phyloP scores from a whole-genome alignment of 768 basidiomycete genomes.

The Terana coerulea region DNA sequence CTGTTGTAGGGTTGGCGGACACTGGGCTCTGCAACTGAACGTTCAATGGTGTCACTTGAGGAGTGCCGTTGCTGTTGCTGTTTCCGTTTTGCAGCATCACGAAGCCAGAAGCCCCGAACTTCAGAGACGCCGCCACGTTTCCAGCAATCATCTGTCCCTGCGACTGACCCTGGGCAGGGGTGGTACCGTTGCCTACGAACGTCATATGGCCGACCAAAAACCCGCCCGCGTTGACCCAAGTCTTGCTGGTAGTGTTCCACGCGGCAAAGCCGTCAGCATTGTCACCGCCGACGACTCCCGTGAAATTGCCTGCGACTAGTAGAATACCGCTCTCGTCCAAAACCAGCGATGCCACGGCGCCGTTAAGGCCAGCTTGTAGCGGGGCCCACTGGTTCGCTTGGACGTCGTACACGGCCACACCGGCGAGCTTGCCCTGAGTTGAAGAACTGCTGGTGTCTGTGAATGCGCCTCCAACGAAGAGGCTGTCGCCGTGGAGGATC shows the following conservation, averaged over 20 bases:
- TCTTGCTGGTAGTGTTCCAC: constrained; percentile 57
- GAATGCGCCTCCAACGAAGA: constrained; percentile 91
- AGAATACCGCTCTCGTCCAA: constrained; percentile 44
- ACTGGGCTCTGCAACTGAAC: constrained; percentile 46
- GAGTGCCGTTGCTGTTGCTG: constrained; percentile 39
- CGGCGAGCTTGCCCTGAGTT: constrained; percentile 46
- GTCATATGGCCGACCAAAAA: constrained; percentile 69
- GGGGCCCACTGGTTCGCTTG: constrained; percentile 60
- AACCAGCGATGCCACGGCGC: constrained; percentile 61
- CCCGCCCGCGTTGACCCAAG: constrained; percentile 75
- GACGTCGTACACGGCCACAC: constrained; percentile 73
- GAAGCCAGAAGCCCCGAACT: constrained; percentile 76
- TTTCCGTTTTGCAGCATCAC: constrained; percentile 71
- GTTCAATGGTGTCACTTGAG: constrained; percentile 57
- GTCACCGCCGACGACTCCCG: constrained; percentile 26
- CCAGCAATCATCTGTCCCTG: constrained; percentile 66
- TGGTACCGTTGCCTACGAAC: constrained; percentile 65
- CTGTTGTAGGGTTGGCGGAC: constrained; percentile 24
- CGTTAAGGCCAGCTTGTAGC: constrained; percentile 73
- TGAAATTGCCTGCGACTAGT: constrained; percentile 76
- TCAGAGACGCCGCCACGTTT: constrained; percentile 48
- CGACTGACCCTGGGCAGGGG: constrained; percentile 34
- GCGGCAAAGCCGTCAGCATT: constrained; percentile 62
- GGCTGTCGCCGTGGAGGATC: constrained; percentile 48
- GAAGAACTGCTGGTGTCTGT: constrained; percentile 58